Evolutionary conservation across 2,329 filamentous ascomycete species (phyloP), one percentile per base, ranked within the genome.

Genomic region (Tolypocladium sp.): DNA sequence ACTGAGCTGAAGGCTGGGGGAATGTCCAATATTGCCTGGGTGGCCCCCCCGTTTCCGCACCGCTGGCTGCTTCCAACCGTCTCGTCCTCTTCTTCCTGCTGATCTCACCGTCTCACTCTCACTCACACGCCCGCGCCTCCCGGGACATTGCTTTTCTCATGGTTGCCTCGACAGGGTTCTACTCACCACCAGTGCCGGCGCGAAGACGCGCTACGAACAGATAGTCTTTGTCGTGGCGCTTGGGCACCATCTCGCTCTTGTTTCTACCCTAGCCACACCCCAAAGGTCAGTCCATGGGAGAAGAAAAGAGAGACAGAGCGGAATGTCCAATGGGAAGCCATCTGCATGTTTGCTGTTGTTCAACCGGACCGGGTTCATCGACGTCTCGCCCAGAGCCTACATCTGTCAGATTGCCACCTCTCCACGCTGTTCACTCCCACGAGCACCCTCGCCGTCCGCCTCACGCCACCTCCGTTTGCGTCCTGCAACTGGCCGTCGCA

Each of bases 111-210:
- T 57, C 51, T 60, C 59, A 58, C 56, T 53, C 51, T 56, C 59
- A 56, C 56, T 38, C 56, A 25, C 54, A 35, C 49, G 41, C 40
- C 58, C 17, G 51, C 51, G 38, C 35, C 41, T 35, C 44, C 56
- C 22, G 33, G 55, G 51, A 58, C 56, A 27, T 60, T 60, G 56
- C 59, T 60, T 60, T 60, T 60, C 59, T 46, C 52, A 58, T 56
- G 59, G 49, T 55, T 57, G 55, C 46, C 41, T 27, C 20, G 56
- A 58, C 59, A 56, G 42, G 59, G 56, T 58, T 56, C 52, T 58
- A 9, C 56, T 60, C 57, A 27, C 52, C 57, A 37, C 42, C 53
- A 52, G 37, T 46, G 41, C 52, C 53, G 53, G 44, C 42, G 59
- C 56, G 41, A 54, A 56, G 46, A 52, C 57, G n/a, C 56, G 42